Evolutionary conservation across 2,329 filamentous ascomycete species (phyloP), one percentile per base, ranked within the genome.

Genomic region (Neopestalotiopsis sp.): DNA sequence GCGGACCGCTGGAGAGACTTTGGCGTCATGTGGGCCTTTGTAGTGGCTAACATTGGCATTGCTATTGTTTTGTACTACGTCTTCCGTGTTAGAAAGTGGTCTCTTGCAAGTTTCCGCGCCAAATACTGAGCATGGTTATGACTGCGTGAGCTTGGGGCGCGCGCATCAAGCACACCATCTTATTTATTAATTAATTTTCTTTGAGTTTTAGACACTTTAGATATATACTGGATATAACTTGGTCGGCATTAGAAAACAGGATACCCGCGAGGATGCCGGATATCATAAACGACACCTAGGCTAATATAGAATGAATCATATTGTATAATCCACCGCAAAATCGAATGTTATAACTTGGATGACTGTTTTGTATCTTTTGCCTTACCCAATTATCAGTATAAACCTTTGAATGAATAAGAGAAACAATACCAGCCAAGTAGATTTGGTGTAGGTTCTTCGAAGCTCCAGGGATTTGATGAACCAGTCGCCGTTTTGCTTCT

Each of bases 1-100:
- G 76, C 71, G 34, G 81, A 92, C 34, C 81, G 89, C 30, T 94
- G 91, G 91, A 85, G 90, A 68, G 91, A 94, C 76, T 91, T 91
- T 75, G 91, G 89, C 1, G 78, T 92, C 34, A 79, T 90, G 67
- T 90, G 86, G 82, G 85, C 83, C 0, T 91, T 88, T 70, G 84
- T 90, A 67, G 76, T 83, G 12, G 88, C 90, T 75, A 91, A 91
- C 74, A 77, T 89, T 20, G 78, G 78, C 34, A 87, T 82, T 0
- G 87, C 88, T 0, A 77, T 91, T 59, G 76, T 81, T 2, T 75
- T 90, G 45, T 91, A 91, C 75, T 91, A 85, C 84, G 75, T 87
- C 68, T 82, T 80, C 1, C 80, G 85, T 38, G 81, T 86, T 67
- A 61, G 57, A 40, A 30, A 32, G 38, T 67, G 62, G 49, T 52